These are phyloP conservation scores for Suillus ampliporus DNA, from an alignment of 768 basidiomycete species.

Conservation along the genomic window DNA sequence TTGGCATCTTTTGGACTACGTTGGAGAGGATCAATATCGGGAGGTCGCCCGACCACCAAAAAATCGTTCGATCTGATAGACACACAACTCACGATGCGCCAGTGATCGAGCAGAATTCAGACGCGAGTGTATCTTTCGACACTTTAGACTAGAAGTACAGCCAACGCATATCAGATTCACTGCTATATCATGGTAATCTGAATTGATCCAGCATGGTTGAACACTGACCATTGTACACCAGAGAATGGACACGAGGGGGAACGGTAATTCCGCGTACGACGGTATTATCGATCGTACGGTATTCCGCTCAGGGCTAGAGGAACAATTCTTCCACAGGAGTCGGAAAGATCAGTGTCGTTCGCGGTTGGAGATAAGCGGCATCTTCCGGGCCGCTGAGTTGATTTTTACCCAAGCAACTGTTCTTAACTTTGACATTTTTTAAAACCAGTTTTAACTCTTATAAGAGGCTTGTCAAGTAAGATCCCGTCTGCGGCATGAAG, in stretches of 20 bases:
- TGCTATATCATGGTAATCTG: slow-evolving; percentile 2
- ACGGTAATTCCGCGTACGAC: background rate
- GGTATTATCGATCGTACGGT: slow-evolving; percentile 5
- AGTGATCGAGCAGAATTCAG: slow-evolving; percentile 70
- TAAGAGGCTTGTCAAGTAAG: no score
- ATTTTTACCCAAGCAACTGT: background rate
- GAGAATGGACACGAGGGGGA: background rate
- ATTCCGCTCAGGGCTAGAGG: background rate
- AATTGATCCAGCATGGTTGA: background rate
- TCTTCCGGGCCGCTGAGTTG: slow-evolving; percentile 25
- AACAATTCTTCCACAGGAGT: background rate
- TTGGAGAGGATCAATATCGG: slow-evolving; percentile 12
- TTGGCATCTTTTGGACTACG: slow-evolving; percentile 58
- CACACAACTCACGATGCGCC: slow-evolving; percentile 64
- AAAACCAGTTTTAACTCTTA: no score
- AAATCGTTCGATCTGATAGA: background rate
- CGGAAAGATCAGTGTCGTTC: background rate
- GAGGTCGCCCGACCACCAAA: background rate
- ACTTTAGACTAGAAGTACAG: slow-evolving; percentile 29
- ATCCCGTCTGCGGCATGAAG: background rate
- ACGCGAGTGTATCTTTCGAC: slow-evolving; percentile 50
- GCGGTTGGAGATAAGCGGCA: slow-evolving; percentile 23
- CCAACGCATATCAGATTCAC: slow-evolving; percentile 7
- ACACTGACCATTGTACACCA: slow-evolving; percentile 31
- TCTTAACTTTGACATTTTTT: no score